phyloP scores from a whole-genome alignment of 2,329 filamentous ascomycete species.

The Talaromyces sp. region DNA sequence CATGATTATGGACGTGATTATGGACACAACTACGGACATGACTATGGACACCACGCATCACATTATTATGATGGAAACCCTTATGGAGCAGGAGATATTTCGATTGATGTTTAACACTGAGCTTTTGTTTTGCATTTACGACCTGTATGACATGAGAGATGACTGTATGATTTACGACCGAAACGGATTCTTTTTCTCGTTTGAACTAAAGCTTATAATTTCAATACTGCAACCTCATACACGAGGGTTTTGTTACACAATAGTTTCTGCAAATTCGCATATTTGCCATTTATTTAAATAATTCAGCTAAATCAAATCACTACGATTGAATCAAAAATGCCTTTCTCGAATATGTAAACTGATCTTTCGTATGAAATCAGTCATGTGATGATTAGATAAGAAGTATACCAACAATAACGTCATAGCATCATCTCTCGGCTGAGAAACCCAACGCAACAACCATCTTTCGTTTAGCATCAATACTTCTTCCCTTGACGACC shows the following conservation, averaged over 20 bases:
- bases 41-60: constrained; percentile 7
- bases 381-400: constrained; percentile 20
- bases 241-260: no score
- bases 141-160: constrained; percentile 3
- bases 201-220: not conserved
- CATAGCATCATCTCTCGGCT: constrained; percentile 8
- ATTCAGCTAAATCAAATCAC: no score
- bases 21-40: not conserved
- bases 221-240: not conserved
- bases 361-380: not conserved
- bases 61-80: constrained; percentile 16
- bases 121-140: not conserved
- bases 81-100: constrained; percentile 4
- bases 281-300: no score
- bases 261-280: no score
- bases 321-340: no score
- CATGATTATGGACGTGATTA: constrained; percentile 5
- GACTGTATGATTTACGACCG: constrained; percentile 14
- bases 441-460: not conserved
- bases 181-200: not conserved
- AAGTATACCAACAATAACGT: constrained; percentile 1
- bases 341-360: no score
- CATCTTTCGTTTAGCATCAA: not conserved
- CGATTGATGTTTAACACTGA: constrained; percentile 7
- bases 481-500: not conserved